These are phyloP conservation scores for Wickerhamomyces rabaulensis DNA, from an alignment of 805 yeast species.

Conservation along the genomic window DNA sequence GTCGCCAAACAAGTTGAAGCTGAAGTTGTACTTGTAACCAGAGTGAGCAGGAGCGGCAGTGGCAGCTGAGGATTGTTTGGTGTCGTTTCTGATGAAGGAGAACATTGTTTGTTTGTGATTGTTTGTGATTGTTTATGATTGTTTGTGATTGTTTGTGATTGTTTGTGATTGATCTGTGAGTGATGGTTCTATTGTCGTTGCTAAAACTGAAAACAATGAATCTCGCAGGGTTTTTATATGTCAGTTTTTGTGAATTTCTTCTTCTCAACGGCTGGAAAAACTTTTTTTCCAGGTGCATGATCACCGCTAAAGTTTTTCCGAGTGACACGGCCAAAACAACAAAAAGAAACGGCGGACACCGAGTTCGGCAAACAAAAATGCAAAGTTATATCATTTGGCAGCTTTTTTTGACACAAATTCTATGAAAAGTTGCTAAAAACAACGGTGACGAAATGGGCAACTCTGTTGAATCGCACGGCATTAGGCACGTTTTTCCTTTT, in stretches of 20 bases:
- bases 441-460: too few species aligned
- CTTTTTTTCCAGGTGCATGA: not conserved
- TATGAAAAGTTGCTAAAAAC: too few species aligned
- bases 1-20: not conserved
- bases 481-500: too few species aligned
- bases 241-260: not conserved
- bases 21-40: not conserved
- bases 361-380: not conserved
- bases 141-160: not conserved
- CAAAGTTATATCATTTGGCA: not conserved
- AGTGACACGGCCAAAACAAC: not conserved
- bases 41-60: not conserved
- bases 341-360: not conserved
- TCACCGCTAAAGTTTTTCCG: not conserved
- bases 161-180: too few species aligned
- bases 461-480: too few species aligned
- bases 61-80: not conserved
- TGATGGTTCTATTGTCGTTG: too few species aligned
- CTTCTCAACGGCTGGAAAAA: not conserved
- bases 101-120: not conserved
- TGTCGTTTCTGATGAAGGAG: not conserved
- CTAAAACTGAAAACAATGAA: not conserved
- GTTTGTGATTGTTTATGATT: too few species aligned
- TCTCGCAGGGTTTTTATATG: not conserved
- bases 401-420: not conserved